Conservation (phyloP, 495 filamentous ascomycete species). For the Penicillium crystallinum region DNA sequence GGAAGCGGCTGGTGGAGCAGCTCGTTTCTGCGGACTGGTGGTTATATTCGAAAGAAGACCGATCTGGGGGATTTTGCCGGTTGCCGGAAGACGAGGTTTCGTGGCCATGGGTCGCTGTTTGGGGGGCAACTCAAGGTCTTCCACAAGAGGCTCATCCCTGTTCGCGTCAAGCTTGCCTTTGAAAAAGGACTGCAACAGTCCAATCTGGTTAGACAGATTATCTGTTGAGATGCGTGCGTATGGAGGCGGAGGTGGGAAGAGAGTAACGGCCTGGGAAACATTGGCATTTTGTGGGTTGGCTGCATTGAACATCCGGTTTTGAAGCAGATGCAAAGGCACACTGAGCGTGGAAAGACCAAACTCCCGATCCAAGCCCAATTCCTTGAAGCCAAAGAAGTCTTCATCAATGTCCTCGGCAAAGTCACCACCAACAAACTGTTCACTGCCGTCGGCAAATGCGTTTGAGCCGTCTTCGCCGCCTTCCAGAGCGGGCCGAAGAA, state of each 20-base stretch:
- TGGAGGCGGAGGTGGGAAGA: slow-evolving; percentile 55
- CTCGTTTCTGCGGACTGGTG: slow-evolving; percentile 79
- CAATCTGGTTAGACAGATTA: slow-evolving; percentile 72
- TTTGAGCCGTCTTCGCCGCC: slow-evolving; percentile 77
- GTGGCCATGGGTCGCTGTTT: slow-evolving; percentile 79
- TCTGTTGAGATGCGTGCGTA: slow-evolving; percentile 77
- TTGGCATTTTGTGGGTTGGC: slow-evolving; percentile 70
- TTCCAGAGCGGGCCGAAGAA: slow-evolving; percentile 84
- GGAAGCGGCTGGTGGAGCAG: slow-evolving; percentile 38
- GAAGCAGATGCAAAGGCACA: slow-evolving; percentile 90
- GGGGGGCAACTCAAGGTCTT: slow-evolving; percentile 89
- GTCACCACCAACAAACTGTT: slow-evolving; percentile 94
- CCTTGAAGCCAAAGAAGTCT: slow-evolving; percentile 98
- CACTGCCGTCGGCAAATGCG: slow-evolving; percentile 92
- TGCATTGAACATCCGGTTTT: slow-evolving; percentile 79
- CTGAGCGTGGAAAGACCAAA: slow-evolving; percentile 79
- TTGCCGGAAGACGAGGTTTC: slow-evolving; percentile 80
- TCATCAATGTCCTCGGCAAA: slow-evolving; percentile 97
- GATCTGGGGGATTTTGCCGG: slow-evolving; percentile 71
- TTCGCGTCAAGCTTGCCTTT: slow-evolving; percentile 78
- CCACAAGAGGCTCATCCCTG: slow-evolving; percentile 73
- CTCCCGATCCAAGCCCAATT: slow-evolving; percentile 85
- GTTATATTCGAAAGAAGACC: slow-evolving; percentile 26
- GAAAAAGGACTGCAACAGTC: slow-evolving; percentile 85
- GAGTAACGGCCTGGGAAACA: slow-evolving; percentile 46